Evolutionary conservation across 1,284 basidiomycete species (phyloP), one percentile per base, ranked within the genome.

Genomic region (Psilocybe mexicana): DNA sequence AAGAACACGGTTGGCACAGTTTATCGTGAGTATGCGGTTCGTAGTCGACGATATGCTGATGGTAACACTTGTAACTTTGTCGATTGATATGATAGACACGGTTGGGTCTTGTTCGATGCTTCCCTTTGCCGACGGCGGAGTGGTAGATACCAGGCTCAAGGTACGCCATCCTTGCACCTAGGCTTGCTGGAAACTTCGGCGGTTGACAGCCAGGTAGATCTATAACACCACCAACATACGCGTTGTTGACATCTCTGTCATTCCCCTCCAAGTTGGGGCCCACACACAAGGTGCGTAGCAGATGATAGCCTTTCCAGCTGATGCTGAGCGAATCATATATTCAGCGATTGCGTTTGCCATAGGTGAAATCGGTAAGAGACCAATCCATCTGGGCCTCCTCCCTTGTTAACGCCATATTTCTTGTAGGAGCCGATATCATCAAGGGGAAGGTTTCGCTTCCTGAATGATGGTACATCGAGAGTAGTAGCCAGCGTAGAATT

Each of bases 201-300:
- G n/a, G 3, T 18, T 43, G 28, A 30, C 42, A n/a, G 8, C 30
- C 3, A 3, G 24, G 10, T 28, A 59, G 58, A 54, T 59, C 5
- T 56, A 59, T 28, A 44, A 46, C 7, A 59, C 58, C 4, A 25
- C 58, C 23, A 59, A 59, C 33, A 33, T 59, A n/a, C 58, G 58
- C 12, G 58, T 59, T 12, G 58, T 48, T 5, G 58, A 59, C 12
- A 46, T 59, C 10, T 59, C 58, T 1, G 55, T 56, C n/a, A 26
- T 59, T 51, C 58, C 58, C 4, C 58, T 59, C 18, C 54, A 55
- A 4, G 46, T 55, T 18, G 58, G 50, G 8, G 36, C 54, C 7
- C 54, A 59, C 24, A 4, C 44, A 0, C 58, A 59, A 48, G 44
- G 58, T 56, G 14, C 30, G 43, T 12, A 24, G 14, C 8, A 14